Evolutionary conservation across 2,329 filamentous ascomycete species (phyloP), one percentile per base, ranked within the genome.

Genomic region (Ophiostoma triangulosporum): DNA sequence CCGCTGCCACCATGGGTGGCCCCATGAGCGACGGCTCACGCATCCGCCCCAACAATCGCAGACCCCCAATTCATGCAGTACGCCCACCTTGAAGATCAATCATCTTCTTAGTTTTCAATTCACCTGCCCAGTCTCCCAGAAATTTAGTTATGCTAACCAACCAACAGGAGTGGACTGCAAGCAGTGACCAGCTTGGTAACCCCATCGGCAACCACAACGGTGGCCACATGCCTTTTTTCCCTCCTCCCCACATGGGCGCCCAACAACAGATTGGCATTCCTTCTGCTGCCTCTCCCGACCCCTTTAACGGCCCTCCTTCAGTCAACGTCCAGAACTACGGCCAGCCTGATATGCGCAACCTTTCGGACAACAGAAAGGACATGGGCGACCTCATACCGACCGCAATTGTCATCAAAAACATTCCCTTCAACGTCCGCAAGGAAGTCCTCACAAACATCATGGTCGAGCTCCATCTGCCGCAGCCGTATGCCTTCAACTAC

Each of bases 401-500:
- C 3, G 93, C 93, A 53, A 97, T 98, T 62, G 93, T 98, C 56
- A 97, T 98, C 70, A 98, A 98, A 73, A 98, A 98, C 66, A 98
- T 98, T 35, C 93, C 94, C 0, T 98, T 98, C 67, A 93, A 94
- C 27, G 89, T 97, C 54, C 90, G 95, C 68, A 97, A 97, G 70
- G 93, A 98, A 69, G 88, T 91, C 63, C 76, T 98, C 36, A 88
- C 95, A 32, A 81, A 84, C 58, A 77, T 96, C 61, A 98, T 98
- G 93, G 87, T 90, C 8, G 88, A 95, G 20, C 80, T 97, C 77
- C 86, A 88, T 60, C 78, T 98, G 36, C 93, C 93, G 1, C 80
- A 97, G 60, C 93, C 93, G 0, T 98, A 98, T 65, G 93, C 93
- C 12, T 98, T 98, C 76, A 98, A 98, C 74, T 97, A 98, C 64